Evolutionary conservation across 2,329 filamentous ascomycete genomes (phyloP).

Genomic region (Trichophyton benhamiae): DNA sequence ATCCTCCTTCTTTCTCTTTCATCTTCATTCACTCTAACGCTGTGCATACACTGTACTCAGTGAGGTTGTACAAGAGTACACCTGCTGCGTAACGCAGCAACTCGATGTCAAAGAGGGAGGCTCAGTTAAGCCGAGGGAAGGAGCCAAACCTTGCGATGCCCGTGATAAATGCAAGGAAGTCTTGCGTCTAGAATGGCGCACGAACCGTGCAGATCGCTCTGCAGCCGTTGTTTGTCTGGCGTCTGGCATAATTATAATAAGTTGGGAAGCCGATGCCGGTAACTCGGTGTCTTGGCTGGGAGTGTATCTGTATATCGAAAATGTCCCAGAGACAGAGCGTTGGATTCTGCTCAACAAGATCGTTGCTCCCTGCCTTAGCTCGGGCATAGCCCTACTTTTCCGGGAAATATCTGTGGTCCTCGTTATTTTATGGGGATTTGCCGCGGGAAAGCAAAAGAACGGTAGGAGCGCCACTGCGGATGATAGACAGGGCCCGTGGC

Average conservation of each 20-base stretch:
- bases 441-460: constrained; percentile 4
- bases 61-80: background rate
- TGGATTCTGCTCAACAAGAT: background rate
- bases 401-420: background rate
- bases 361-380: background rate
- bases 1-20: background rate
- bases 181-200: constrained; percentile 3
- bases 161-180: background rate
- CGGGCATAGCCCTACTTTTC: background rate
- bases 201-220: constrained; percentile 1
- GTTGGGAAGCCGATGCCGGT: constrained; percentile 1
- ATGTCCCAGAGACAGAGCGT: background rate
- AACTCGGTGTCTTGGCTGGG: background rate
- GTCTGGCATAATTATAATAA: background rate
- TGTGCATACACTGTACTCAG: background rate
- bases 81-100: background rate
- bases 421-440: constrained; percentile 2
- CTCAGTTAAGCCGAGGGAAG: constrained; percentile 1
- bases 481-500: constrained; percentile 5
- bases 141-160: background rate
- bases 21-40: too few relatives aligned
- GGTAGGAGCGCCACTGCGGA: constrained; percentile 2
- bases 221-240: background rate
- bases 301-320: background rate
- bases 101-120: background rate